Base-by-base conservation (phyloP, 306 rosid genomes). In the Boehmeria nivea region DNA sequence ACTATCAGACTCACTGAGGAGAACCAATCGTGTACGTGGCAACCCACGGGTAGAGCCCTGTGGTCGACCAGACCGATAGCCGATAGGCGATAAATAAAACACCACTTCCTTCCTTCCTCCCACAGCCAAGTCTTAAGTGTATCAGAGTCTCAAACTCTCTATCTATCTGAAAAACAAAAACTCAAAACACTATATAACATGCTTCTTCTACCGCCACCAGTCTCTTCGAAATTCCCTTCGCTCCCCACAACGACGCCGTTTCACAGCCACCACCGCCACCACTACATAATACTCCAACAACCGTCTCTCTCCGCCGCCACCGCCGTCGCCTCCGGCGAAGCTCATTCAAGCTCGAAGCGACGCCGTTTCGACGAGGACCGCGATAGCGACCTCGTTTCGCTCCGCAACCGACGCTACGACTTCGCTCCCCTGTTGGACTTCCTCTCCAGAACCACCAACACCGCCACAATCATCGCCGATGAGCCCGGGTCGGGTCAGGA, bases 361-460 rank as follows among this genome's bases (percentile, higher is more conserved):
- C 68, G 68, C 4, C 65, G 61, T 2, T 73, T 60, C 13, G 78
- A 72, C 34, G 76, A 76, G 43, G 71, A 81, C 25, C 59, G 61
- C 3, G 51, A 45, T 4, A 31, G 2, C 73, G 79, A 80, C 54
- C 31, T 70, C 61, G 73, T 66, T 28, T 70, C 84, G 44, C 57
- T 77, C 23, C 93, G 66, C 16, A 74, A 60, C 58, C 82, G 74
- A 78, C 83, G 81, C 47, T 83, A 88, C 56, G 88, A 85, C 78
- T 89, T 85, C 74, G 38, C 72, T 27, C 97, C 97, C 6, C 95
- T 88, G 71, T 74, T 88, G 65, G 3, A 42, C 63, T 88, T 76
- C 69, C 88, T 88, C 75, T 74, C 86, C 38, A 37, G 48, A 39
- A 31, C 72, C 13, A 15, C 64, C 18, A 19, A 43, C 36, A 19